phyloP scores from a whole-genome alignment of 192 early-diverging fungal species.

The Backusella psychrophila region DNA sequence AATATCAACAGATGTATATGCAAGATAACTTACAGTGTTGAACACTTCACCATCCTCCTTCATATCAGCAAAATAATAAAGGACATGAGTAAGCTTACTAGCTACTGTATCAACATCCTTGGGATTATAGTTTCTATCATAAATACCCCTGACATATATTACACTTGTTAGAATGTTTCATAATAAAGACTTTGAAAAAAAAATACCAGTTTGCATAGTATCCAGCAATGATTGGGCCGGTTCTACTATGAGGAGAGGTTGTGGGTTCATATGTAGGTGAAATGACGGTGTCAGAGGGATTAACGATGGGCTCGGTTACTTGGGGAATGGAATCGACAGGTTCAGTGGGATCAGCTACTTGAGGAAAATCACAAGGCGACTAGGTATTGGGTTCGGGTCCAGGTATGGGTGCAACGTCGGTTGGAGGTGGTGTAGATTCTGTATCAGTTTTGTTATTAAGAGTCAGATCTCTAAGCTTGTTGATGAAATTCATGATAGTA shows the following conservation, averaged over 20 bases:
- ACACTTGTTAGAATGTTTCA: background rate
- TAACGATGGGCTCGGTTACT: background rate
- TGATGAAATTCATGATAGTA: background rate
- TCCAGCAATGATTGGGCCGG: conserved; percentile 28
- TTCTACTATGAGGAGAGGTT: background rate
- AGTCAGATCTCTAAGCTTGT: background rate
- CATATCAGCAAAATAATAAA: conserved; percentile 79
- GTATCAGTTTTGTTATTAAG: background rate
- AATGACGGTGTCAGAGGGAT: background rate
- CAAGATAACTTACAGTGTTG: conserved; percentile 17
- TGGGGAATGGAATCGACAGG: background rate
- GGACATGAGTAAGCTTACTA: conserved; percentile 67
- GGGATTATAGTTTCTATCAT: conserved; percentile 64
- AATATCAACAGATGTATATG: background rate
- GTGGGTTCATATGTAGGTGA: background rate
- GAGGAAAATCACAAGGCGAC: background rate
- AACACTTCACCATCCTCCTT: conserved; percentile 60
- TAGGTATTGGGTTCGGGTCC: background rate
- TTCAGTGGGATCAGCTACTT: background rate
- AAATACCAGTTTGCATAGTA: conserved; percentile 31
- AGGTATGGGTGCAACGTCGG: background rate
- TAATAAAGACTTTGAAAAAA: background rate
- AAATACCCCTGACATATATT: conserved; percentile 56
- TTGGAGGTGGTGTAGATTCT: background rate
- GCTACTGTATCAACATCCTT: conserved; percentile 54